Base-by-base conservation (phyloP, 2,329 filamentous ascomycete species). In the Macrophomina phaseolina region DNA sequence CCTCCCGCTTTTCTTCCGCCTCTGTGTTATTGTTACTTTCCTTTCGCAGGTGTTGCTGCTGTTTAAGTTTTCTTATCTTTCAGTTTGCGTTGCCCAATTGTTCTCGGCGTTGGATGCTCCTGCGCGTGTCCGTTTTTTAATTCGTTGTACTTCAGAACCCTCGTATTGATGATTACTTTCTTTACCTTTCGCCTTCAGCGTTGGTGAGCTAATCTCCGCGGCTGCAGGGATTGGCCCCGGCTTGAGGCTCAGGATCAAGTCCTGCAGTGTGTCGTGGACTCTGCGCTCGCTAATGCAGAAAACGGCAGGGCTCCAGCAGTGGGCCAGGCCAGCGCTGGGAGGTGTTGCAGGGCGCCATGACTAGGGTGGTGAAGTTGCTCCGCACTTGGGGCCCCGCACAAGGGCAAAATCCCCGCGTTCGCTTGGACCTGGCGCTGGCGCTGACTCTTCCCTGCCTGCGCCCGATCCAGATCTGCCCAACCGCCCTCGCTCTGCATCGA, bases 391-490 rank as follows among this genome's bases (percentile, higher is more conserved):
- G 32, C 40, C 40, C 51, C 51, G 51, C 51, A 36, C 51, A 23
- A 45, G 42, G 8, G 9, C 11, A 16, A 14, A 9, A 55, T 23
- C 56, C 56, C 56, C 42, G 56, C 58, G 32, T 18, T 49, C 32
- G n/a, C 18, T 42, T 56, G 34, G 36, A 23, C 34, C 48, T 51
- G 28, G 5, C 23, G 3, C 5, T 52, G 30, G 14, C 38, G 7
- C 58, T 28, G 6, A 32, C 40, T 60, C 30, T 62, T 60, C 42
- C 56, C 45, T 48, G 56, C 30, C 2, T 30, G 40, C 45, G 58
- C 6, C 46, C 32, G 45, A 23, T 30, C 58, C 45, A 49, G 58
- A 62, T 36, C 16, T 48, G 32, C 58, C n/a, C 58, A 62, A 55
- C 52, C 32, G 34, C 14, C 32, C 52, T 18, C 32, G 28, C 34